Conservation (phyloP, 345 rosid genomes). For the Barbarea vulgaris region DNA sequence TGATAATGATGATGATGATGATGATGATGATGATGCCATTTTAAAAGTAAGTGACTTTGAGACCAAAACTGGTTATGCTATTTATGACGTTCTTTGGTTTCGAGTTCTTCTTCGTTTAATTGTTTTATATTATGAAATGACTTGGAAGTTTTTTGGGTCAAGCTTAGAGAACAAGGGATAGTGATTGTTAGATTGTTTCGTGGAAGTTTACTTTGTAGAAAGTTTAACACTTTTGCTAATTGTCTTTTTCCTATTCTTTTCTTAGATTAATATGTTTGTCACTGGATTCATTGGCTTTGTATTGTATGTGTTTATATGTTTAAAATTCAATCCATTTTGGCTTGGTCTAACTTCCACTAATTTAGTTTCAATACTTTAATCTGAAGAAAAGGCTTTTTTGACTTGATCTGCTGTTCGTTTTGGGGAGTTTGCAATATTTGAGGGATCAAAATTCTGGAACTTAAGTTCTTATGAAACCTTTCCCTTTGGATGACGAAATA, state of each 20-base stretch:
- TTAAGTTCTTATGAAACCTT: neutral
- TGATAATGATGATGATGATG: conserved; percentile 39
- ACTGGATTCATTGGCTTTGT: neutral
- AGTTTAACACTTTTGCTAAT: neutral
- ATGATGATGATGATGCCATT: conserved; percentile 26
- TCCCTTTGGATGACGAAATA: neutral
- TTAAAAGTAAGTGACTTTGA: conserved; percentile 23
- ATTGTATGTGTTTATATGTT: neutral
- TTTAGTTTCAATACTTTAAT: conserved; percentile 8
- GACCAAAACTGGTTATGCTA: conserved; percentile 14
- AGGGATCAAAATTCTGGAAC: neutral
- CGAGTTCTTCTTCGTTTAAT: conserved; percentile 3
- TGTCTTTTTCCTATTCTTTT: conserved; percentile 16
- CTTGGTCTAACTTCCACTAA: conserved; percentile 1
- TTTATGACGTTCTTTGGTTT: conserved; percentile 29
- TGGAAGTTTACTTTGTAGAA: conserved; percentile 31
- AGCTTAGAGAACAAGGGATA: conserved; percentile 36
- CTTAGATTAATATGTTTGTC: conserved; percentile 6
- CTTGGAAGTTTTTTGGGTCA: conserved; percentile 28
- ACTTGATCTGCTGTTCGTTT: neutral
- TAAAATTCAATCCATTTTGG: neutral
- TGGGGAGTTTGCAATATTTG: neutral
- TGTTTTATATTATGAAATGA: conserved; percentile 28
- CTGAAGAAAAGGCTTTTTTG: neutral
- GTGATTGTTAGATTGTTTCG: conserved; percentile 28